Conservation (phyloP, 2,329 filamentous ascomycete genomes). For the Arthrobotrys iridis region DNA sequence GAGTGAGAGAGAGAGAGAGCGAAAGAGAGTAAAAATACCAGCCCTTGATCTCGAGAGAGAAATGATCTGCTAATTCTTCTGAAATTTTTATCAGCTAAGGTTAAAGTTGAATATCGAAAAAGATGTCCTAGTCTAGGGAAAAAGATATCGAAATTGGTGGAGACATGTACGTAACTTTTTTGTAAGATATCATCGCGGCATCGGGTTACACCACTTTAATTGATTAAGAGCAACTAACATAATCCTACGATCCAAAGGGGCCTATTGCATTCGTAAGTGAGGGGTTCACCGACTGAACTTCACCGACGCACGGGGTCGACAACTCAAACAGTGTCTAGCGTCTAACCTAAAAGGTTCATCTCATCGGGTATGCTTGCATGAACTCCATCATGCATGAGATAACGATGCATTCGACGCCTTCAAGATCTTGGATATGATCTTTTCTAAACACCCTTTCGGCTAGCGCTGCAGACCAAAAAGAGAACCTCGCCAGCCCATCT, state of each 20-base stretch:
- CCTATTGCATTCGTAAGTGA: constrained; percentile 5
- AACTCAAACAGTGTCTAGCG: not conserved
- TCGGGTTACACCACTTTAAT: constrained; percentile 6
- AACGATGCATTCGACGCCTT: not conserved
- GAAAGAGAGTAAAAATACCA: not conserved
- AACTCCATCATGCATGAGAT: constrained; percentile 11
- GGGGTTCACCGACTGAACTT: not conserved
- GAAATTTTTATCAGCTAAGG: constrained; percentile 1
- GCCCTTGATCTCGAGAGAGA: not conserved
- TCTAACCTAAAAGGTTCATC: not conserved
- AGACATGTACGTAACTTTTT: constrained; percentile 2
- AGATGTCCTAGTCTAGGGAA: not conserved
- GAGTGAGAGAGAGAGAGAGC: too few relatives aligned
- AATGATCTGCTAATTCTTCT: not conserved
- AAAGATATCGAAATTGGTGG: not conserved
- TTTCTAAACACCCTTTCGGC: not conserved
- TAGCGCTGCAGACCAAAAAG: not conserved
- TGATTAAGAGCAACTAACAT: not conserved
- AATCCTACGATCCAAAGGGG: not conserved
- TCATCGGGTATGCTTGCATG: constrained; percentile 15
- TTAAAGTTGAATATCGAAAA: not conserved
- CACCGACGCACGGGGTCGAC: constrained; percentile 1
- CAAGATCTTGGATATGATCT: not conserved
- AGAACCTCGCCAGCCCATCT: too few relatives aligned
- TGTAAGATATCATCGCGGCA: not conserved